Percentiles rank a stretch among this genome's conserved stretches.
Conservation (phyloP, 108 stramenopile genomes). For the Cyclostephanos invisitatus region DNA sequence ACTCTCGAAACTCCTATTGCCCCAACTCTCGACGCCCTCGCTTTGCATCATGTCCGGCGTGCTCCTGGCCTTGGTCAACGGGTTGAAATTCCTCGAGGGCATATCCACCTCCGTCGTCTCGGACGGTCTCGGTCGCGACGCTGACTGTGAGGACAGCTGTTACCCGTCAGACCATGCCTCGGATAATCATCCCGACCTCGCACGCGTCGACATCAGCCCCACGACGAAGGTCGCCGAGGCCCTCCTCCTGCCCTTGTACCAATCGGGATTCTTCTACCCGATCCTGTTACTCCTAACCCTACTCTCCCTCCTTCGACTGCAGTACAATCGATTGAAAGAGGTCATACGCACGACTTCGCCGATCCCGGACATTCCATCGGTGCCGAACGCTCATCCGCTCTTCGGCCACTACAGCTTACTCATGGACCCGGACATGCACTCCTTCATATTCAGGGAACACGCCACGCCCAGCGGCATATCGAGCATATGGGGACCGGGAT, state of each 20-base stretch:
- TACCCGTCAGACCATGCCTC: not conserved
- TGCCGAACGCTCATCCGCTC: slow-evolving; percentile 7
- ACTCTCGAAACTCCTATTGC: not conserved
- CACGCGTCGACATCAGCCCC: not conserved
- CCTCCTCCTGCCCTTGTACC: not conserved
- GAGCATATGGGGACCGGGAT: slow-evolving; percentile 12
- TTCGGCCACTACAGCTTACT: slow-evolving; percentile 20
- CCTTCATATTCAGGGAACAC: not conserved
- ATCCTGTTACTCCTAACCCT: not conserved
- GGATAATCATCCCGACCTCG: not conserved
- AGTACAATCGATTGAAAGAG: not conserved
- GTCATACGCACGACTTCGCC: not conserved
- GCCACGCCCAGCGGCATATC: slow-evolving; percentile 23
- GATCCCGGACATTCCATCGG: not conserved
- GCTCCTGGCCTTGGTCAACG: not conserved
- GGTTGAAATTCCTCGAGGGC: not conserved
- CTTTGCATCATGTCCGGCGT: not conserved
- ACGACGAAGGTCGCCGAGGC: not conserved
- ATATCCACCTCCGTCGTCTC: not conserved
- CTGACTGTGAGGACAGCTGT: too few species aligned
- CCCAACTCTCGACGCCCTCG: not conserved
- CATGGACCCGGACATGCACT: not conserved
- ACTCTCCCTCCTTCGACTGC: not conserved
- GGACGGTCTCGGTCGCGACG: too few species aligned
- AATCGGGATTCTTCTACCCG: not conserved